These are phyloP conservation scores for Penicillium mononematosum DNA, from an alignment of 495 filamentous ascomycete genomes.

Conservation along the genomic window DNA sequence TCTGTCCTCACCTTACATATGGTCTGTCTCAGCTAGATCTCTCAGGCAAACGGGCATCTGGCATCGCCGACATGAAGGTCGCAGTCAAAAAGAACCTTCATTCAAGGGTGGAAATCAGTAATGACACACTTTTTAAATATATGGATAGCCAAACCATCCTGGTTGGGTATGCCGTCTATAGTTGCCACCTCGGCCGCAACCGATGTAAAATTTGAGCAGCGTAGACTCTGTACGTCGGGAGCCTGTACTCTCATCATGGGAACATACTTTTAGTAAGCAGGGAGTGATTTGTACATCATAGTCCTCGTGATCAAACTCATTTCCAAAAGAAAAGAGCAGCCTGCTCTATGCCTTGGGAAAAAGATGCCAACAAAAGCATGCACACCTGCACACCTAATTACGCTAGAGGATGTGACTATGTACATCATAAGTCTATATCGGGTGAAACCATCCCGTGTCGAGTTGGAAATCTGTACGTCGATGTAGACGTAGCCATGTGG, in stretches of 20 bases:
- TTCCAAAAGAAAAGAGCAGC: neutral
- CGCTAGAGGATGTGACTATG: neutral
- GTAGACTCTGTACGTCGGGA: neutral
- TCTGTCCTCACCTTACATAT: neutral
- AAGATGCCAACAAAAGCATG: slow-evolving; percentile 10
- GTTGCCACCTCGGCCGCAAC: no score
- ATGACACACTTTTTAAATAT: no score
- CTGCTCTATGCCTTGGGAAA: neutral
- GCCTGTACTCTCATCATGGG: neutral
- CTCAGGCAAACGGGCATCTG: neutral
- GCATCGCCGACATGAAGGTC: neutral
- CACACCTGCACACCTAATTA: neutral
- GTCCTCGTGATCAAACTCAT: neutral
- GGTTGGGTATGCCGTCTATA: no score
- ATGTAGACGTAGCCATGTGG: slow-evolving; percentile 15
- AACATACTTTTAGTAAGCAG: neutral
- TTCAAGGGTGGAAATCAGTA: no score
- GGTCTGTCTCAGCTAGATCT: neutral
- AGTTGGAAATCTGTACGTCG: neutral
- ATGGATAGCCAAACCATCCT: no score
- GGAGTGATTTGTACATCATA: neutral
- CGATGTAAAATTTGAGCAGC: neutral
- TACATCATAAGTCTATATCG: slow-evolving; percentile 16
- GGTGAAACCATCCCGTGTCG: slow-evolving; percentile 24
- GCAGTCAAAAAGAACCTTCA: no score